Conservation (phyloP, 2,329 filamentous ascomycete genomes). For the Ophiostoma ulmi region DNA sequence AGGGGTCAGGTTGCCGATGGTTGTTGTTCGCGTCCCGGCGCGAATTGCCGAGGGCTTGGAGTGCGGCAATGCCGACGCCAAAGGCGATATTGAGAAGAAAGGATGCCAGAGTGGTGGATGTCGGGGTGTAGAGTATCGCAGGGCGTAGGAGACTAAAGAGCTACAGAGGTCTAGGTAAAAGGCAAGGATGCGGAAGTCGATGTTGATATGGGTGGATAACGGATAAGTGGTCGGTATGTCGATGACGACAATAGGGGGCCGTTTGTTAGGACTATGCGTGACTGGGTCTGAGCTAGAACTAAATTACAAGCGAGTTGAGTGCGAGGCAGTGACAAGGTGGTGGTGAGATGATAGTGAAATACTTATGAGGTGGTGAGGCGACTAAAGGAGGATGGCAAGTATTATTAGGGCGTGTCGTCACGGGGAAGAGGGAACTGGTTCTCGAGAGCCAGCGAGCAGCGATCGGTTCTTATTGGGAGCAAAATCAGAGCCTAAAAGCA, state of each 20-base stretch:
- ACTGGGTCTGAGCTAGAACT: not conserved
- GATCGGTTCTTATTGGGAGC: not conserved
- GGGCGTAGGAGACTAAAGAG: not conserved
- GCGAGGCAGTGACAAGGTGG: not conserved
- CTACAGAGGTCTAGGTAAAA: not conserved
- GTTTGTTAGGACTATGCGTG: not conserved
- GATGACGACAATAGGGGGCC: slow-evolving; percentile 6
- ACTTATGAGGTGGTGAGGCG: not conserved
- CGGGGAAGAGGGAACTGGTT: no score
- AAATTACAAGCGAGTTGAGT: not conserved
- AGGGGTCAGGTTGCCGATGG: not conserved
- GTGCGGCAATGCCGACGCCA: slow-evolving; percentile 54
- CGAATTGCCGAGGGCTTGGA: slow-evolving; percentile 49
- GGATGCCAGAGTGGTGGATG: slow-evolving; percentile 40
- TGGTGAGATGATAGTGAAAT: not conserved
- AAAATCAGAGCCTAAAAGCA: not conserved
- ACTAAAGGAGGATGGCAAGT: not conserved
- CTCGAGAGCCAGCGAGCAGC: not conserved
- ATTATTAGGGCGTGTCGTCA: not conserved
- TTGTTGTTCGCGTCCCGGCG: slow-evolving; percentile 30
- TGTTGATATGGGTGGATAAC: not conserved
- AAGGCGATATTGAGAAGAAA: slow-evolving; percentile 52
- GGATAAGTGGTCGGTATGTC: not conserved
- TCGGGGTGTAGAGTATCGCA: not conserved
- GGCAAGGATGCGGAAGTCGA: not conserved